Base-by-base conservation (phyloP, 768 basidiomycete species). In the Strobilomyces confusus region DNA sequence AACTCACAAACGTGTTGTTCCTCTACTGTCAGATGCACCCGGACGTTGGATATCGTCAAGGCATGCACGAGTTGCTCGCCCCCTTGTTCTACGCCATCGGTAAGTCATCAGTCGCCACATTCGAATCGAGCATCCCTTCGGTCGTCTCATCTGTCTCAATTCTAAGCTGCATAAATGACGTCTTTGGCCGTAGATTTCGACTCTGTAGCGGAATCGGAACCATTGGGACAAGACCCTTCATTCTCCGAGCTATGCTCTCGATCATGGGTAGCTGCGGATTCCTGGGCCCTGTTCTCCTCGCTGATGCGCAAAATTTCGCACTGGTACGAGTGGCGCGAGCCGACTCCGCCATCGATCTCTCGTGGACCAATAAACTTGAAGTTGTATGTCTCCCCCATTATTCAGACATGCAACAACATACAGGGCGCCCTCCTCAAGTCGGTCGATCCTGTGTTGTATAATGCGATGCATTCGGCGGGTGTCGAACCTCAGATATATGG, bases 401-500 rank as follows among this genome's bases (percentile, higher is more conserved):
- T 98, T 6, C 75, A 83, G 53, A 81, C 86, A 2, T 95, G 92
- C 67, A 86, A 87, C 58, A 75, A 79, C 44, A 82, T 98, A 36
- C 94, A 98, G 62, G 80, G 81, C 2, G 77, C 74, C 25, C 72
- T 89, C 14, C 76, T 98, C 19, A 83, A 83, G 65, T 77, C 77
- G 22, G 82, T 89, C 25, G 97, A 99, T 69, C 92, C 92, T 17
- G 68, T 81, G 40, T 73, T 98, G 20, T 87, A 84, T 77, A 79
- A 81, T 54, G 77, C 80, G 48, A 75, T 99, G 73, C 86, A 91
- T 59, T 79, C 78, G 33, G 80, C 84, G 36, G 89, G 89, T 7
- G 86, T 98, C 38, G 97, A 99, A 69, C 94, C 95, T 5, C 97
- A 98, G 67, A 89, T 98, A 19, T 99, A 93, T 72, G 93, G 92